These are phyloP conservation scores for Magnusiomyces paraingens DNA, from an alignment of 1,139 yeast genomes.

Conservation along the genomic window DNA sequence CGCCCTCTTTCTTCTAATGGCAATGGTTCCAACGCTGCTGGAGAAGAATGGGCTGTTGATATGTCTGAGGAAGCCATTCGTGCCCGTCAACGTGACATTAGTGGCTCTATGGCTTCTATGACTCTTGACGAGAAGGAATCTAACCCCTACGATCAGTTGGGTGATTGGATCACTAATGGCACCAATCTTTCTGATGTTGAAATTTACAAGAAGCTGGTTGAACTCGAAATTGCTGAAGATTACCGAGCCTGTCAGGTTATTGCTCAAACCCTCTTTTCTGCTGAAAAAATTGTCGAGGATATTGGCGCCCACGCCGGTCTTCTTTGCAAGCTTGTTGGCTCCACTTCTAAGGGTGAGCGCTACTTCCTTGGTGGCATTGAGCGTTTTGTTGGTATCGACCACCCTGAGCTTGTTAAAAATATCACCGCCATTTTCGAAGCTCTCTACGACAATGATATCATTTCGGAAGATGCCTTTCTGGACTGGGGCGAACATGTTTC, in stretches of 20 bases:
- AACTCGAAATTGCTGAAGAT: slow-evolving; percentile 63
- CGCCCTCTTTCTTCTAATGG: slow-evolving; percentile 34
- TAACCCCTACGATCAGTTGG: slow-evolving; percentile 58
- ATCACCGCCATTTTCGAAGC: slow-evolving; percentile 78
- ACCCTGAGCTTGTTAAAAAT: slow-evolving; percentile 63
- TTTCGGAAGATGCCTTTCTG: slow-evolving; percentile 73
- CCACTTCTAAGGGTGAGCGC: slow-evolving; percentile 60
- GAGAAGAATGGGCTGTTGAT: slow-evolving; percentile 90
- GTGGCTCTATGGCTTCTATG: slow-evolving; percentile 44
- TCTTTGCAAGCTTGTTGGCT: slow-evolving; percentile 63
- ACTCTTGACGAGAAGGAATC: slow-evolving; percentile 37
- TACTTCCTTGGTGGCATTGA: slow-evolving; percentile 94
- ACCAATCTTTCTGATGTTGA: slow-evolving; percentile 78
- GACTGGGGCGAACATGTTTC: slow-evolving; percentile 91
- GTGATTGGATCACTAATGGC: slow-evolving; percentile 77
- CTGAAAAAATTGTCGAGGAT: slow-evolving; percentile 61
- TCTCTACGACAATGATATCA: slow-evolving; percentile 74
- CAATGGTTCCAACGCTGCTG: neutral
- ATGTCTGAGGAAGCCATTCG: slow-evolving; percentile 95
- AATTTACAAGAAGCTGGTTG: slow-evolving; percentile 82
- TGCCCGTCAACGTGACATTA: slow-evolving; percentile 84
- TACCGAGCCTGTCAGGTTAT: slow-evolving; percentile 83
- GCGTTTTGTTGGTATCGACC: slow-evolving; percentile 80
- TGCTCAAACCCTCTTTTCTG: slow-evolving; percentile 84
- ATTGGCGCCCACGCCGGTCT: slow-evolving; percentile 74